Evolutionary conservation across 257 asterid species (phyloP), one percentile per base, ranked within the genome.

Genomic region (Solanum phureja): DNA sequence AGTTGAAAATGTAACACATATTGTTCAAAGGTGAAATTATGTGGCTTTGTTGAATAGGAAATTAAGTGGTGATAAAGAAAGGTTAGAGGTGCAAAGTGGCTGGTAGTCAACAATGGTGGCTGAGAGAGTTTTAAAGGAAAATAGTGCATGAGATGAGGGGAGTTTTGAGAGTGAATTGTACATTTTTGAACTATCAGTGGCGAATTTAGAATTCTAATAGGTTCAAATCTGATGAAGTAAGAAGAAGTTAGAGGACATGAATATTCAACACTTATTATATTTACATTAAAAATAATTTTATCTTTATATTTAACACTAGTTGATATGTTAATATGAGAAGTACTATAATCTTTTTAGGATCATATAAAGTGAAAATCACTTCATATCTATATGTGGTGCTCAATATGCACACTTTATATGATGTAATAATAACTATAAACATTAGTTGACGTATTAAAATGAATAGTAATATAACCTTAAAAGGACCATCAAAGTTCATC

Each of bases 281-380:
- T 16, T 52, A 18, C 3, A 52, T 6, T 0, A 52, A 52, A 52
- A 16, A 16, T 0, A 52, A 52, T 16, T 6, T 56, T 18, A 56
- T 56, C 11, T 56, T 56, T 18, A 56, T 11, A 1, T 44, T 44
- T 44, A 44, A 52, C 60, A 16, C 60, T 49, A 14, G 1, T 14
- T 49, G 0, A 49, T 49, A 0, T 49, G 60, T 49, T 2, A 0
- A 14, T 49, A 13, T 14, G 3, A 49, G 0, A 16, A 52, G 23
- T 16, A 52, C 9, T 52, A 52, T 5, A 33, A 3, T 33, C 35
- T 33, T 33, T 33, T 33, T 33, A 33, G 34, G 34, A 33, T 31
- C 0, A 0, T 29, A 29, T 29, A 29, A 29, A 29, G 29, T 29
- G 29, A 29, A 29, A 29, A 29, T 29, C 29, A 29, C 29, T 29